Conservation (phyloP, 495 filamentous ascomycete genomes). For the Cudoniella acicularis region DNA sequence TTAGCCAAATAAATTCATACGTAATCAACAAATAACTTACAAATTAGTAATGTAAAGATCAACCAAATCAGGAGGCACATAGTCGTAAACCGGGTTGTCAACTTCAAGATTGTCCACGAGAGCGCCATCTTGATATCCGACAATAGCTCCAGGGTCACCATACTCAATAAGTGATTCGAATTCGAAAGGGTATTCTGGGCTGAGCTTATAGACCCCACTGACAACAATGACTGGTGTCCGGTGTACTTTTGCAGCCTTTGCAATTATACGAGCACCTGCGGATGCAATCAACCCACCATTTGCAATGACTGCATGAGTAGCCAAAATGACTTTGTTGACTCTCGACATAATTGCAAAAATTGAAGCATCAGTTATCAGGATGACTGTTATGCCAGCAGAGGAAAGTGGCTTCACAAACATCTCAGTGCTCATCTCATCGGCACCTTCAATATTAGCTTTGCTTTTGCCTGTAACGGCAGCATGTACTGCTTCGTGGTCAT, state of each 20-base stretch:
- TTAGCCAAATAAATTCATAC: conserved; percentile 25
- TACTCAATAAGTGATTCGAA: conserved; percentile 74
- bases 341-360: conserved; percentile 89
- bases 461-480: conserved; percentile 51
- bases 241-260: conserved; percentile 75
- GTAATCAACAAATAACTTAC: conserved; percentile 48
- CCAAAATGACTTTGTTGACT: conserved; percentile 90
- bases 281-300: conserved; percentile 81
- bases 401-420: conserved; percentile 71
- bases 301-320: conserved; percentile 78
- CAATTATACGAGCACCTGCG: conserved; percentile 72
- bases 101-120: conserved; percentile 74
- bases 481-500: conserved; percentile 60
- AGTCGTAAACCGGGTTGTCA: conserved; percentile 77
- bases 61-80: conserved; percentile 74
- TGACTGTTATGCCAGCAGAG: conserved; percentile 70
- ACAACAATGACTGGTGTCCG: conserved; percentile 80
- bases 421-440: conserved; percentile 47
- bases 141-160: conserved; percentile 69
- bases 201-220: conserved; percentile 84
- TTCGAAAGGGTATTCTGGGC: conserved; percentile 80
- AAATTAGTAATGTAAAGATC: conserved; percentile 92
- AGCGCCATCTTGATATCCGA: conserved; percentile 68
- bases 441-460: conserved; percentile 28
- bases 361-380: conserved; percentile 77